phyloP scores from a whole-genome alignment of 192 early-diverging fungal genomes.

The Phycomyces blakesleeanus region DNA sequence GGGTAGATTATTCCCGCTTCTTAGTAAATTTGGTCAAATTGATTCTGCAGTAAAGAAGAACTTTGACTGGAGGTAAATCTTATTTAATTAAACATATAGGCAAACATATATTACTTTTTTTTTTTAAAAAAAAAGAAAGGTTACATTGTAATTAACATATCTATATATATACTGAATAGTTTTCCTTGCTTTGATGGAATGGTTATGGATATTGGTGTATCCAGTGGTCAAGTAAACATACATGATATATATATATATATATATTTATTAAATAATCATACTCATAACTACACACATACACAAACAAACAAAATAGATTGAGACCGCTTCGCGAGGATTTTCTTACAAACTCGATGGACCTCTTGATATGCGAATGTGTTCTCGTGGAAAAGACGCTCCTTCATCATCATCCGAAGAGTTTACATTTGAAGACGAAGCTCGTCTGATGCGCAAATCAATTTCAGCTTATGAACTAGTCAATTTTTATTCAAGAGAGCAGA shows the following conservation, averaged over 20 bases:
- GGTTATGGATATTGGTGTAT: conserved; percentile 74
- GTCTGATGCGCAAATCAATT: conserved; percentile 35
- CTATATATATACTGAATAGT: no score
- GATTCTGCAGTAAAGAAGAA: conserved; percentile 30
- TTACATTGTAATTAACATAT: no score
- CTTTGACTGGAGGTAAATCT: conserved; percentile 18
- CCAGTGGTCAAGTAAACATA: conserved; percentile 49
- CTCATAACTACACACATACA: no score
- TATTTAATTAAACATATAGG: background rate
- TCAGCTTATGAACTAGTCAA: conserved; percentile 65
- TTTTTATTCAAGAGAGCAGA: conserved; percentile 52
- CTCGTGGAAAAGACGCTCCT: conserved; percentile 22
- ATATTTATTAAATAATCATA: no score
- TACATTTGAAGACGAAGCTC: conserved; percentile 11
- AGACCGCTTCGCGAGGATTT: conserved; percentile 62
- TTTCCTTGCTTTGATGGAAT: conserved; percentile 60
- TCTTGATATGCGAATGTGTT: conserved; percentile 75
- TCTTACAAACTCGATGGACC: conserved; percentile 63
- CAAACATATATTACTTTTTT: background rate
- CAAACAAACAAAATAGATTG: conserved; percentile 40
- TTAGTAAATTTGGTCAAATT: conserved; percentile 60
- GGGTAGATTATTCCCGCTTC: conserved; percentile 52
- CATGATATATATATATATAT: background rate
- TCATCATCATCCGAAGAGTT: no score
- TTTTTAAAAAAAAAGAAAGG: no score